These are phyloP conservation scores for Adenanthera pavonina DNA, from an alignment of 306 rosid genomes.

Conservation along the genomic window DNA sequence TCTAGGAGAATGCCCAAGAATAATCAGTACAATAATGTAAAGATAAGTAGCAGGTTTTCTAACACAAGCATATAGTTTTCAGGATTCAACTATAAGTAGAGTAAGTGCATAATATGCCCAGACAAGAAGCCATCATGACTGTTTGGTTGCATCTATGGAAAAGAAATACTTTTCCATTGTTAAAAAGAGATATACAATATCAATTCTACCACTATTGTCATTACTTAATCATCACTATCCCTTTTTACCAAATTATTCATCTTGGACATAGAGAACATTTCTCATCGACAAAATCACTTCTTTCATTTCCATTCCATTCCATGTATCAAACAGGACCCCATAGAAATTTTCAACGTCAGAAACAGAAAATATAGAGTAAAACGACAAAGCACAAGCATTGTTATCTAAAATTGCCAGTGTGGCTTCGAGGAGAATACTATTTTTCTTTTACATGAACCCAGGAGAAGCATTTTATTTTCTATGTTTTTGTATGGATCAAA, in stretches of 20 bases:
- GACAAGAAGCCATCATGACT: not conserved
- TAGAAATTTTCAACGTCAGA: not conserved
- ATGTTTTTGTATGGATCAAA: not conserved
- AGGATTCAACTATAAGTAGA: not conserved
- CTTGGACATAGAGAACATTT: too few relatives aligned
- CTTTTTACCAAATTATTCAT: too few relatives aligned
- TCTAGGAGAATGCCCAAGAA: constrained; percentile 13
- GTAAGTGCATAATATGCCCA: not conserved
- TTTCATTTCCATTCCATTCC: too few relatives aligned
- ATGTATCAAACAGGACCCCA: too few relatives aligned
- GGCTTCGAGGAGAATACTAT: not conserved
- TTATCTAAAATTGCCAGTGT: not conserved
- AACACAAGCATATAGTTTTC: too few relatives aligned
- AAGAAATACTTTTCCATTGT: too few relatives aligned
- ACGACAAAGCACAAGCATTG: constrained; percentile 9
- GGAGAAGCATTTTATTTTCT: not conserved
- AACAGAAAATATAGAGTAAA: not conserved
- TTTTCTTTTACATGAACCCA: not conserved
- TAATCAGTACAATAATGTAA: not conserved
- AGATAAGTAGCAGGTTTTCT: not conserved
- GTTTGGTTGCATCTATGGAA: too few relatives aligned
- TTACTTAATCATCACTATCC: too few relatives aligned
- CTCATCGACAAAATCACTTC: too few relatives aligned
- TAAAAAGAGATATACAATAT: too few relatives aligned
- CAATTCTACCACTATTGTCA: too few relatives aligned